Percentiles rank a stretch among this genome's conserved stretches.
These are phyloP conservation scores for Cercospora zeina DNA, from an alignment of 2,329 filamentous ascomycete genomes.

Conservation along the genomic window DNA sequence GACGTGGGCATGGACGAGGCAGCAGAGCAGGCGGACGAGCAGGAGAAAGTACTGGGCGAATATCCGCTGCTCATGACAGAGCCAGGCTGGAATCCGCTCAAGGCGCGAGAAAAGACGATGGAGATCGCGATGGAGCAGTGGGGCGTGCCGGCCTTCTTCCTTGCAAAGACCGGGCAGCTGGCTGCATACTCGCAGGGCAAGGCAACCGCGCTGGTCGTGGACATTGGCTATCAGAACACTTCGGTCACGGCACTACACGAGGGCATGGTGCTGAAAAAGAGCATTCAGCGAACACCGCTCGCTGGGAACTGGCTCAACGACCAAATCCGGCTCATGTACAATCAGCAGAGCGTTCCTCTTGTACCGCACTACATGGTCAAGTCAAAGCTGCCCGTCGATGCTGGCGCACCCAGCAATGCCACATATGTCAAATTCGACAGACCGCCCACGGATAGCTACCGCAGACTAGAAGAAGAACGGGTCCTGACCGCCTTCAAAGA, in stretches of 20 bases:
- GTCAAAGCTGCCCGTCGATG: constrained; percentile 85
- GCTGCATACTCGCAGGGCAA: constrained; percentile 92
- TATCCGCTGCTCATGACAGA: constrained; percentile 92
- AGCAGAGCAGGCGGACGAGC: constrained; percentile 58
- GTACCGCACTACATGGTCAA: constrained; percentile 85
- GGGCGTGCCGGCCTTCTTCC: constrained; percentile 92
- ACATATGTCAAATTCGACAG: constrained; percentile 68
- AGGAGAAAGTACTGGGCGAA: constrained; percentile 77
- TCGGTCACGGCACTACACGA: constrained; percentile 91
- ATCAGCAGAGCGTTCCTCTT: constrained; percentile 69
- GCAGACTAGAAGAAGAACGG: constrained; percentile 83
- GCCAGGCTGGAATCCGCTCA: constrained; percentile 84
- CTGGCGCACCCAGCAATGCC: constrained; percentile 74
- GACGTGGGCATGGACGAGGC: constrained; percentile 58
- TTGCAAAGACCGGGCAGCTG: constrained; percentile 84
- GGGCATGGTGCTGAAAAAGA: constrained; percentile 86
- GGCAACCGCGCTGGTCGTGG: constrained; percentile 86
- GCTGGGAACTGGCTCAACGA: constrained; percentile 88
- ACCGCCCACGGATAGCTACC: constrained; percentile 68
- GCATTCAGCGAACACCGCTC: constrained; percentile 76
- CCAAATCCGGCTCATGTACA: constrained; percentile 81
- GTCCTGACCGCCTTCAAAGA: constrained; percentile 97
- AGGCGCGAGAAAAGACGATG: constrained; percentile 88
- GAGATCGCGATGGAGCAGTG: constrained; percentile 97
- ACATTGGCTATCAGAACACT: constrained; percentile 84